phyloP scores from a whole-genome alignment of 805 yeast species.

The Suhomyces canberraensis region DNA sequence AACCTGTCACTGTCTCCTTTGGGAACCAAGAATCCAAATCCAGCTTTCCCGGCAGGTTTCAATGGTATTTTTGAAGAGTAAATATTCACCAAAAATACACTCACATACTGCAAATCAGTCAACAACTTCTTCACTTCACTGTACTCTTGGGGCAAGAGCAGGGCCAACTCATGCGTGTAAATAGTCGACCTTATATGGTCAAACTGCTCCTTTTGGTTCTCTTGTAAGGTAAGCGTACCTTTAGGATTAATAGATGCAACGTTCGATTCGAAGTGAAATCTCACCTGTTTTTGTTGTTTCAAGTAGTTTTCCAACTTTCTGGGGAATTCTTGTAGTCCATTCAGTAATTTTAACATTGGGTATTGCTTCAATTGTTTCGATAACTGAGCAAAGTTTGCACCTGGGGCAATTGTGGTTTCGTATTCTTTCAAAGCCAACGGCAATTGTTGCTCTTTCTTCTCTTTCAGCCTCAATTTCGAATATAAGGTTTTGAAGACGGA shows the following conservation, averaged over 20 bases:
- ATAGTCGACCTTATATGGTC: conserved; percentile 64
- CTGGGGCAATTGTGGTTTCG: conserved; percentile 36
- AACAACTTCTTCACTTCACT: conserved; percentile 15
- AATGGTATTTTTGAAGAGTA: conserved; percentile 33
- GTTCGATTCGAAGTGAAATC: conserved; percentile 27
- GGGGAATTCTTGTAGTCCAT: conserved; percentile 59
- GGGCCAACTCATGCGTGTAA: conserved; percentile 40
- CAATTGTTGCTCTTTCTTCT: not conserved
- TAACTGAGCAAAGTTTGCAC: conserved; percentile 35
- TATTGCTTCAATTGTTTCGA: conserved; percentile 41
- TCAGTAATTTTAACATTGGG: conserved; percentile 59
- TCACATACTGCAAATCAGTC: conserved; percentile 35
- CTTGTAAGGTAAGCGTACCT: conserved; percentile 7
- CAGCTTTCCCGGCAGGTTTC: conserved; percentile 42
- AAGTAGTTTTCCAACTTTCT: conserved; percentile 38
- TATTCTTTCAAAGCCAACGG: conserved; percentile 31
- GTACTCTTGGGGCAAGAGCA: conserved; percentile 12
- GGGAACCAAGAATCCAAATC: conserved; percentile 91
- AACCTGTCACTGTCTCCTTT: conserved; percentile 8
- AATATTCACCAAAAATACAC: conserved; percentile 66
- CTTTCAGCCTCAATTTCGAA: conserved; percentile 16
- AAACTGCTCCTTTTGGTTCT: conserved; percentile 16
- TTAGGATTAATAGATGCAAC: conserved; percentile 18
- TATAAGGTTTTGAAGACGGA: conserved; percentile 50
- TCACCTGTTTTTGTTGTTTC: conserved; percentile 36